Percentiles rank a stretch among this genome's conserved stretches.
Evolutionary conservation across 169 alveolate species (phyloP).

Genomic region (Plasmodium blacklocki): DNA sequence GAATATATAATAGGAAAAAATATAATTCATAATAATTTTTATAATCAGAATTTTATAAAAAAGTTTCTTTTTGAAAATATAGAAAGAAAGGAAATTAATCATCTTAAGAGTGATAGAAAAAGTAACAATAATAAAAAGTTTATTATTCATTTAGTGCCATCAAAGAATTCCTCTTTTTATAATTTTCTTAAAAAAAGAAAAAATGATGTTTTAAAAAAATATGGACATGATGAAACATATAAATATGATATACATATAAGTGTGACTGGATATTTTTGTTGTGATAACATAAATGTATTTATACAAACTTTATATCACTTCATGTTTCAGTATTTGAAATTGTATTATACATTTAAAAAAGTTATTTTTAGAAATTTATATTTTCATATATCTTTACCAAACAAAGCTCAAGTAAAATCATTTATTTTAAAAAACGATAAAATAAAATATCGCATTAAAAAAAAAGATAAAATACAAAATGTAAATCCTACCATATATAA

Average conservation of each 20-base stretch:
- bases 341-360: slow-evolving; percentile 26
- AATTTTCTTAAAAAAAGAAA: slow-evolving; percentile 39
- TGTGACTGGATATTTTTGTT: slow-evolving; percentile 52
- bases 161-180: slow-evolving; percentile 44
- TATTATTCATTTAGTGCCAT: slow-evolving; percentile 66
- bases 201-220: slow-evolving; percentile 31
- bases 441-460: neutral
- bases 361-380: slow-evolving; percentile 9
- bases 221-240: slow-evolving; percentile 66
- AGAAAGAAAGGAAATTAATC: neutral
- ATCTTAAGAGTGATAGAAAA: neutral
- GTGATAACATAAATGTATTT: slow-evolving; percentile 42
- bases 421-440: neutral
- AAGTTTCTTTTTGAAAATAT: slow-evolving; percentile 8
- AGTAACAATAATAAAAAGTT: slow-evolving; percentile 16
- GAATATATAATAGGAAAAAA: slow-evolving; percentile 37
- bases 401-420: neutral
- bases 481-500: too few relatives aligned
- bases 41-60: slow-evolving; percentile 20
- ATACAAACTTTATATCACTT: slow-evolving; percentile 24
- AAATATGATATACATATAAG: slow-evolving; percentile 72
- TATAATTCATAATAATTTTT: slow-evolving; percentile 45
- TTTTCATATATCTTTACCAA: slow-evolving; percentile 9
- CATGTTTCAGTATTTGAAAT: slow-evolving; percentile 51
- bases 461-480: neutral